These are phyloP conservation scores for Tetratostichococcus sp. DNA, from an alignment of 139 green algal species.

Conservation along the genomic window DNA sequence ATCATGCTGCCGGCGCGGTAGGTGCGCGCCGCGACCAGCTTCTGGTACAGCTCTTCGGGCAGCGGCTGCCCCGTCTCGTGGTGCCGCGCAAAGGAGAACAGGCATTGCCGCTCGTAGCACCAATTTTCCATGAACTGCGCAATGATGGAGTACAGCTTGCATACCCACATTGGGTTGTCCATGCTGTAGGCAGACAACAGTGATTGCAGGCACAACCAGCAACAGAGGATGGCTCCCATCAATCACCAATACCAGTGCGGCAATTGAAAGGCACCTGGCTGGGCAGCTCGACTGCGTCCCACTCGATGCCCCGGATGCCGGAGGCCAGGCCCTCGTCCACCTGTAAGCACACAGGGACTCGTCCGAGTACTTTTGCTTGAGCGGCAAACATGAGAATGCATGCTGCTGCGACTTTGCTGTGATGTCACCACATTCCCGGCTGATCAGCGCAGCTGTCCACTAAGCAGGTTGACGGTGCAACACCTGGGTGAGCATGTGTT, in stretches of 20 bases:
- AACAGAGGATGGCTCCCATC: too few relatives aligned
- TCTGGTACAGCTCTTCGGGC: conserved; percentile 85
- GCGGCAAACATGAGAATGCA: too few relatives aligned
- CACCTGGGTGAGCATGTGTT: conserved; percentile 90
- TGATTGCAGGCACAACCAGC: too few relatives aligned
- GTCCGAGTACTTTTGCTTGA: too few relatives aligned
- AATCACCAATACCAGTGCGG: too few relatives aligned
- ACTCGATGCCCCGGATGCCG: conserved; percentile 89
- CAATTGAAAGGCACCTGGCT: too few relatives aligned
- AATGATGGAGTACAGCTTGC: conserved; percentile 13
- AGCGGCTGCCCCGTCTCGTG: conserved; percentile 82
- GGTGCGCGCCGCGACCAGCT: conserved; percentile 77
- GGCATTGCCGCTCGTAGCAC: conserved; percentile 72
- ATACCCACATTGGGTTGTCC: too few relatives aligned
- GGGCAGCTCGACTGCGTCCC: conserved; percentile 69
- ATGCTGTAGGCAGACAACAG: too few relatives aligned
- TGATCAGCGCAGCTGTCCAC: too few relatives aligned
- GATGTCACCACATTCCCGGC: too few relatives aligned
- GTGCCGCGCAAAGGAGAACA: conserved; percentile 86
- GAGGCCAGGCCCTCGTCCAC: conserved; percentile 80
- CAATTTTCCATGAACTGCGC: conserved; percentile 92
- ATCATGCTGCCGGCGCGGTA: conserved; percentile 76
- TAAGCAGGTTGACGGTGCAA: too few relatives aligned
- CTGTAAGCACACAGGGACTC: conserved; percentile 3
- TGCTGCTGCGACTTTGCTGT: too few relatives aligned